Conservation (phyloP, 768 basidiomycete genomes). For the Mrakia frigida region DNA sequence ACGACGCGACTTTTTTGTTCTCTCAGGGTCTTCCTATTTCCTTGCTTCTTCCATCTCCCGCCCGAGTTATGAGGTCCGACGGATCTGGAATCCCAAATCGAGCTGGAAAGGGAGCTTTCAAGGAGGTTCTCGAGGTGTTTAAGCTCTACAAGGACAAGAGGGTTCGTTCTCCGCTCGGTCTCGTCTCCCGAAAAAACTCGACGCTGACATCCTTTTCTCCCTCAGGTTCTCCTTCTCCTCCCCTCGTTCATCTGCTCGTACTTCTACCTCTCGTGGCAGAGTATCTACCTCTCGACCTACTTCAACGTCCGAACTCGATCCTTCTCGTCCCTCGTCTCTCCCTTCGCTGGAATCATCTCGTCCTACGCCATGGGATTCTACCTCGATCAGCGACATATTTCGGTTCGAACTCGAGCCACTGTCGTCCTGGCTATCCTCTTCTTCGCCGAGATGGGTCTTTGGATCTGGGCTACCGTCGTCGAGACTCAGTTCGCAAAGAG, state of each 20-base stretch:
- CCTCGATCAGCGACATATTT: constrained; percentile 35
- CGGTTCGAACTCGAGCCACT: constrained; percentile 29
- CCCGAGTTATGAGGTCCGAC: constrained; percentile 12
- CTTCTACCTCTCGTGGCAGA: constrained; percentile 20
- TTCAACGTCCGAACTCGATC: constrained; percentile 27
- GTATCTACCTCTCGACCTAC: constrained; percentile 18
- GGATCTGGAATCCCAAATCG: constrained; percentile 12
- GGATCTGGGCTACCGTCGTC: constrained; percentile 39
- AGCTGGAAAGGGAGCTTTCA: constrained; percentile 10
- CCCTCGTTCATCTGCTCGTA: constrained; percentile 25
- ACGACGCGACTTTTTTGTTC: too few species aligned
- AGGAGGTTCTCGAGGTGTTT: constrained; percentile 10
- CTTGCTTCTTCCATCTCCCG: constrained; percentile 12
- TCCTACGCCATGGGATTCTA: constrained; percentile 38
- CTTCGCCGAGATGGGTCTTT: constrained; percentile 35
- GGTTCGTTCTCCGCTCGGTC: neutral
- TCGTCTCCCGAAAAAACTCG: neutral
- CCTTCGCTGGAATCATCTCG: constrained; percentile 39
- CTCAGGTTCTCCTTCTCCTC: constrained; percentile 9
- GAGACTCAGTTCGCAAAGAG: constrained; percentile 33
- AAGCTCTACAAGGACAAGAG: constrained; percentile 12
- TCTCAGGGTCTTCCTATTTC: constrained; percentile 17
- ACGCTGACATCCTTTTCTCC: neutral
- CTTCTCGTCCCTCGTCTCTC: constrained; percentile 39
- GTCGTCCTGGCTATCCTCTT: constrained; percentile 34